phyloP scores from a whole-genome alignment of 306 rosid genomes.

The Citrullus colocynthis region DNA sequence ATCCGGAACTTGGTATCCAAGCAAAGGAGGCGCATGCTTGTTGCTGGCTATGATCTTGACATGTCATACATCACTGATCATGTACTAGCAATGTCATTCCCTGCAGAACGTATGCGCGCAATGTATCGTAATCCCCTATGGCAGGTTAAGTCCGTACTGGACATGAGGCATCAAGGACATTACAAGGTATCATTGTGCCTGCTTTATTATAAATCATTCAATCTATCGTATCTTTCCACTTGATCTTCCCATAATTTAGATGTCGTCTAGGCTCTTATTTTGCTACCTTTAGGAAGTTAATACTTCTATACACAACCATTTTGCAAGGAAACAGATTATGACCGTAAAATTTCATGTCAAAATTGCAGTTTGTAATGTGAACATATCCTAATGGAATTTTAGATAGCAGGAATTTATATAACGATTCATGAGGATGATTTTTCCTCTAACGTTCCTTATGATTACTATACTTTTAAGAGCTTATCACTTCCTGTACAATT shows the following conservation, averaged over 20 bases:
- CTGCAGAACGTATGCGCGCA: constrained; percentile 85
- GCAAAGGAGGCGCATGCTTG: constrained; percentile 83
- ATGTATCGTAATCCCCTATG: constrained; percentile 89
- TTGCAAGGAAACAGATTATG: background rate
- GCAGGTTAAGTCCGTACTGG: constrained; percentile 94
- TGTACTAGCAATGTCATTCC: constrained; percentile 86
- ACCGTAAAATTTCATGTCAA: background rate
- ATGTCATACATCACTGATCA: constrained; percentile 87
- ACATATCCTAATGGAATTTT: background rate
- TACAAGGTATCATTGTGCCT: constrained; percentile 47
- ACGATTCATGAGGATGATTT: too few relatives aligned
- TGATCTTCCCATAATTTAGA: background rate
- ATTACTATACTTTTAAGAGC: background rate
- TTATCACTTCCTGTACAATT: background rate
- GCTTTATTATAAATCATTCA: constrained; percentile 1
- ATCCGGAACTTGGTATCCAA: constrained; percentile 86
- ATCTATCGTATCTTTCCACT: background rate
- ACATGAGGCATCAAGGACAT: constrained; percentile 65
- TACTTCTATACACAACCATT: background rate
- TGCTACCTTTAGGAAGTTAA: background rate
- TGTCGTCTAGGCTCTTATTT: background rate
- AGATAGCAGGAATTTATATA: too few relatives aligned
- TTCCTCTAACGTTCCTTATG: too few relatives aligned
- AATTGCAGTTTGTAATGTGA: background rate
- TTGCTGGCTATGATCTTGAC: constrained; percentile 95